Evolutionary conservation across 176 grass and related monocot species (phyloP), one percentile per base, ranked within the genome.

Genomic region (Oryza longistaminata): DNA sequence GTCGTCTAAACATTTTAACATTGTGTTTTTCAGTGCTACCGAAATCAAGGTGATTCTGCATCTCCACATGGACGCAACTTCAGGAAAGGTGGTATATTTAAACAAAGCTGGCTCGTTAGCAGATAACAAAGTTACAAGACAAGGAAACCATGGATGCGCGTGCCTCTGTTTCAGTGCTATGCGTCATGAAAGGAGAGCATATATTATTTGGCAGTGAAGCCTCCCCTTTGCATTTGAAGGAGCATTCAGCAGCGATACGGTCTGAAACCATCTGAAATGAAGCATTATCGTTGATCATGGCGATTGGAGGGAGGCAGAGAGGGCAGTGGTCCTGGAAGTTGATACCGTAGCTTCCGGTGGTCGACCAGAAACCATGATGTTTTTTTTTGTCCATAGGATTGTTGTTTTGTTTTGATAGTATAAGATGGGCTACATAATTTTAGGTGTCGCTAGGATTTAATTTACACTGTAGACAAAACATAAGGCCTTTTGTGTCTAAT

Each of bases 41-140:
- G 93, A 6, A 93, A 93, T 66, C 93, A 92, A 80, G 93, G 96
- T n/a, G 96, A 95, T 74, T 93, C 91, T n/a, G 74, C 87, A 17
- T 93, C 95, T 61, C 80, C 66, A 61, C 89, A 58, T 13, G 88
- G 91, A 11, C 82, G 42, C 9, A 90, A 73, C 74, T 87, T 88
- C 26, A 92, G 92, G 83, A 88, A 92, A 87, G 85, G 88, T 72
- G 68, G 74, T 75, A 87, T 89, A 83, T 95, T 98, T 13, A 98
- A 93, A 64, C 83, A 88, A 78, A 89, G 95, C 2, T 97, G 92
- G 95, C 88, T 97, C 55, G 90, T 91, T 16, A 91, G 74, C 62
- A 97, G 95, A 92, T 97, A 90, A 64, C 21, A 13, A 50, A 44
- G 62, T 3, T 22, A 35, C 34, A 39, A 76, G 42, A 53, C 14